Evolutionary conservation across 352 stramenopile genomes (phyloP), one percentile per base, ranked within the genome.

Genomic region (Phytophthora capsici): DNA sequence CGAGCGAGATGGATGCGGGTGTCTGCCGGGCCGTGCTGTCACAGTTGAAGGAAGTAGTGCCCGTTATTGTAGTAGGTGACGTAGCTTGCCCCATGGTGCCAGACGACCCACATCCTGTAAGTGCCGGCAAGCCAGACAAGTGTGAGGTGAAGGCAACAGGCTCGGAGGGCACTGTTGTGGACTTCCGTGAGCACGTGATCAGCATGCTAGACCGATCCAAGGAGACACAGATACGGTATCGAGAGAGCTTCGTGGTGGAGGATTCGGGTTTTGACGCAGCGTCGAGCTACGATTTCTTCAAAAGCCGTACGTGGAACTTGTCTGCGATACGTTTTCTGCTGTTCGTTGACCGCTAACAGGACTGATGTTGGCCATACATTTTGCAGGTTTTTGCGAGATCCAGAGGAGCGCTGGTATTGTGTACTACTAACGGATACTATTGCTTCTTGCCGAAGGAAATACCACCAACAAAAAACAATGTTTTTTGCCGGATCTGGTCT

Each of bases 201-300:
- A 68, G 69, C 28, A 88, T 86, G 74, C 56, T 89, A 12, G 63
- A 78, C 56, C 73, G 68, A 23, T 89, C 75, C 44, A 80, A 88
- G 58, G 67, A 84, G 48, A 51, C 54, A 19, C 79, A 78, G 26
- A 62, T 67, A 23, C 63, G 69, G 19, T 73, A 83, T 45, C 82
- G 79, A 6, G 62, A 71, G 25, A 88, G 76, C 60, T 90, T 89
- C 34, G 45, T 78, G 26, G 66, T 81, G 22, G 58, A 75, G 8
- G 34, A 57, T 23, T 88, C 82, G 23, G 66, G 66, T n/a, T 89
- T 89, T 65, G 75, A 91, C 49, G 82, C 82, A 16, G 66, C 63
- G 34, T 64, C 61, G 16, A 75, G 73, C 47, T 89, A 89, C 57
- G 76, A 87, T 61, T 89, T 91, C 57, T 79, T 91, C 74, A 91